Conservation (phyloP, 2,329 filamentous ascomycete species). For the Paecilomyces fulvus region DNA sequence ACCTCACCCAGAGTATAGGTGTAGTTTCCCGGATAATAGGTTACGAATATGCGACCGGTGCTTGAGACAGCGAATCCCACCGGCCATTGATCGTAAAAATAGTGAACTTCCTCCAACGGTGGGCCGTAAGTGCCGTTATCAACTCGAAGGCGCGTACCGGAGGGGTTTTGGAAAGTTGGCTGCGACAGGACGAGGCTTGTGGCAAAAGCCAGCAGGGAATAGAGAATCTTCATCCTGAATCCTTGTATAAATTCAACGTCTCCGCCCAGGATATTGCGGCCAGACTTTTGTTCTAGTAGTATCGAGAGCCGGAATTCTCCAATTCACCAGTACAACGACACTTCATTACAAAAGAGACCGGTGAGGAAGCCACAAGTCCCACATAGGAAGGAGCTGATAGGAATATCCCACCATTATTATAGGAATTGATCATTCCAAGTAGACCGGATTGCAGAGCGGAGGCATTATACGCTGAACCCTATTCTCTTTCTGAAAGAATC, state of each 20-base stretch:
- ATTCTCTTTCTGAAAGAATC: not conserved
- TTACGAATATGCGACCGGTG: slow-evolving; percentile 36
- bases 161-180: not conserved
- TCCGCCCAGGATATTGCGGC: no score
- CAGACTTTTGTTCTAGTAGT: no score
- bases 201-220: not conserved
- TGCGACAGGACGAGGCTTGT: not conserved
- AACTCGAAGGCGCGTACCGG: slow-evolving; percentile 21
- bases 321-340: no score
- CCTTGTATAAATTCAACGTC: no score
- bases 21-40: slow-evolving; percentile 40
- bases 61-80: slow-evolving; percentile 38
- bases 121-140: slow-evolving; percentile 43
- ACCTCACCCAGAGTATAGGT: slow-evolving; percentile 41
- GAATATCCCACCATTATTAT: not conserved
- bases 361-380: not conserved
- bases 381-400: not conserved
- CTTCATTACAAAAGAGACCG: not conserved
- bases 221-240: not conserved
- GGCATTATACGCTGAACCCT: not conserved
- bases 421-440: not conserved
- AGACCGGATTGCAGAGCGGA: not conserved
- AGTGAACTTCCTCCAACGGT: slow-evolving; percentile 41
- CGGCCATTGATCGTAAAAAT: slow-evolving; percentile 41
- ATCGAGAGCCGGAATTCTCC: no score